A percentile compares a stretch with the other conserved stretches of the same genome.
Evolutionary conservation across 2,329 filamentous ascomycete species (phyloP).

Genomic region (Colletotrichum sp.): DNA sequence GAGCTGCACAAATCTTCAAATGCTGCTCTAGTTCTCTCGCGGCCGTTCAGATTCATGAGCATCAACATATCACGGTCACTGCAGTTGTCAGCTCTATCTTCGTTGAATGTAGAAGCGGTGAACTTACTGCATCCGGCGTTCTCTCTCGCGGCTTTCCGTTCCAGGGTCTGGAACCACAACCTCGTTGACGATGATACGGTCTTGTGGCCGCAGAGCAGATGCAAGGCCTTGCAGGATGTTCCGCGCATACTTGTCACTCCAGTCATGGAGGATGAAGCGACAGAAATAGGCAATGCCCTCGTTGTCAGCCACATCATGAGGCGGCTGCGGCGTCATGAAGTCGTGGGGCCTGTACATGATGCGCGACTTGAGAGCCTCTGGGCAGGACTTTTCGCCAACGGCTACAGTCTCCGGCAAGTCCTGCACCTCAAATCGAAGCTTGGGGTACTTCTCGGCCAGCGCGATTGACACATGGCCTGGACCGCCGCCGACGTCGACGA

Average conservation of each 20-base stretch:
- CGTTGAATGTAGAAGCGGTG: accelerated
- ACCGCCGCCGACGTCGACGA: constrained; percentile 42
- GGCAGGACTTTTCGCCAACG: constrained; percentile 1
- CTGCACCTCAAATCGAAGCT: constrained; percentile 35
- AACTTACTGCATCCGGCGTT: neutral
- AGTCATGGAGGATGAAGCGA: constrained; percentile 56
- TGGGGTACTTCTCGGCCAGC: constrained; percentile 32
- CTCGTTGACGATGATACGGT: neutral
- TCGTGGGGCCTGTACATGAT: constrained; percentile 25
- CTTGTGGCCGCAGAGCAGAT: neutral
- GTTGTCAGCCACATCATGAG: constrained; percentile 27
- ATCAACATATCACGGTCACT: constrained; percentile 6
- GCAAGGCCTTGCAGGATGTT: constrained; percentile 32
- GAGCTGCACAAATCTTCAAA: neutral
- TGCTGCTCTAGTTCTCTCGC: neutral
- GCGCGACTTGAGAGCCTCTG: constrained; percentile 13
- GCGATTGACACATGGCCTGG: constrained; percentile 33
- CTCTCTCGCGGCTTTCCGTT: neutral
- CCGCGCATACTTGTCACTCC: constrained; percentile 43
- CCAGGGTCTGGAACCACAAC: neutral
- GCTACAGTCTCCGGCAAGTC: constrained; percentile 27
- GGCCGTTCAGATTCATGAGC: constrained; percentile 4
- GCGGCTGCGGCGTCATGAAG: constrained; percentile 29
- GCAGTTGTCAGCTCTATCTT: neutral
- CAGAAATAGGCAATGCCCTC: constrained; percentile 42